Base-by-base conservation (phyloP, 345 rosid genomes). In the Eucalyptus brandiana region DNA sequence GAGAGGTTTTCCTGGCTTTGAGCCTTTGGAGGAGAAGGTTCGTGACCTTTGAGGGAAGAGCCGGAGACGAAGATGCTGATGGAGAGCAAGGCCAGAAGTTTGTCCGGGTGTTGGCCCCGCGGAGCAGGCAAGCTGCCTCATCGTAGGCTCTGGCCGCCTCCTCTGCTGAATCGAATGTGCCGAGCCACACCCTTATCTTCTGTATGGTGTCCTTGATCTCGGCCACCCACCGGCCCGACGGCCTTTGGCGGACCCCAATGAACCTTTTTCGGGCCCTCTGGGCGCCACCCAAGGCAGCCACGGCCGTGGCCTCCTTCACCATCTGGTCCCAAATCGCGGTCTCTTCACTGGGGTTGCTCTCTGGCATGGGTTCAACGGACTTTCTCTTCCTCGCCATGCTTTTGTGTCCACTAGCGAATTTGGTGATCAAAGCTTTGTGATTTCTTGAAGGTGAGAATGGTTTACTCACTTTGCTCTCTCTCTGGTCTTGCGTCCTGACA, bases 181-280 rank as follows among this genome's bases (percentile, higher is more conserved):
- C 94, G 24, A 94, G 72, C 95, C 94, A 93, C 49, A 93, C 95
- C 87, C 95, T 94, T 62, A 94, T 92, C 91, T 94, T 95, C 86
- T 93, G 95, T 69, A 94, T 94, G 11, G 94, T 93, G 87, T 95
- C 96, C 89, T 94, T 95, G 37, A 95, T 95, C 89, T 95, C 95
- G 37, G 95, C 96, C 5, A 95, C 94, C 96, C 95, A 94, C 88
- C 94, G 91, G 8, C 96, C 94, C 0, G 97, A 95, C 3, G 95
- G 94, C 93, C 96, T 91, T 87, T 93, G 93, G 87, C 94, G 44
- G 86, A 94, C 94, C 8, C 96, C 95, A 2, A 94, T 94, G 32
- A 93, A 95, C 85, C 94, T 86, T 88, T 95, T 93, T 50, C 94
- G 87, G 24, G 93, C 94, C 87, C 93, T 89, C 89, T 92, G 69